phyloP scores from a whole-genome alignment of 108 stramenopile genomes.

The Nitzschia sp. region DNA sequence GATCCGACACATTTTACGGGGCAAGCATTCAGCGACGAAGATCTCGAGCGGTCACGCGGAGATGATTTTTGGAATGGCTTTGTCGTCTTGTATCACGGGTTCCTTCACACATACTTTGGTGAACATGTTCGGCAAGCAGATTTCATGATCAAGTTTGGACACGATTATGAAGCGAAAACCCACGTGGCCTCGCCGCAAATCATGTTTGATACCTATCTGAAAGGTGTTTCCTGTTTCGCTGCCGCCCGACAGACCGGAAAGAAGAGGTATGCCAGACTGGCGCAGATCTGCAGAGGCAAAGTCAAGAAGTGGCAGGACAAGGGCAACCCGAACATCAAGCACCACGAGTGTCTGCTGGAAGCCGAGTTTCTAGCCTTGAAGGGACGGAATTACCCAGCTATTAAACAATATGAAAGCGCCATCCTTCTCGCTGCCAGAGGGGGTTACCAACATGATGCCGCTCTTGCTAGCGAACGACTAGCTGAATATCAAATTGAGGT shows the following conservation, averaged over 20 bases:
- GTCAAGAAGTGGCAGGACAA: conserved; percentile 17
- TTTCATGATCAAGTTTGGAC: background rate
- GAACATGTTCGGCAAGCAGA: background rate
- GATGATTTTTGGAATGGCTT: background rate
- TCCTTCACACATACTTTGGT: conserved; percentile 11
- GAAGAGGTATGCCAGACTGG: conserved; percentile 14
- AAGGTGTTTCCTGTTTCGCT: conserved; percentile 25
- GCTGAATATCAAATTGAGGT: background rate
- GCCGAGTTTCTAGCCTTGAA: conserved; percentile 7
- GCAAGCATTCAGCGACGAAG: background rate
- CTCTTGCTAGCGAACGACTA: conserved; percentile 13
- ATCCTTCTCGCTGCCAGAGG: conserved; percentile 1
- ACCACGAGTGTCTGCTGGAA: conserved; percentile 2
- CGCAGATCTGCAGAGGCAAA: background rate
- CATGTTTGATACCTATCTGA: conserved; percentile 3
- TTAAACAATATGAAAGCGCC: conserved; percentile 4
- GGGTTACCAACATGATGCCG: conserved; percentile 16
- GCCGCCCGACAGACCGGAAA: conserved; percentile 17
- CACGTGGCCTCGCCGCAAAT: background rate
- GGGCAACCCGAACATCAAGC: conserved; percentile 29
- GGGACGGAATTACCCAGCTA: background rate
- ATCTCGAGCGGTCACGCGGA: background rate
- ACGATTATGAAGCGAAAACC: background rate
- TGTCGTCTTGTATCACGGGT: background rate
- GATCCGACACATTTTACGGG: conserved; percentile 9